phyloP scores from a whole-genome alignment of 768 basidiomycete species.

The Leucosporidium yakuticum region DNA sequence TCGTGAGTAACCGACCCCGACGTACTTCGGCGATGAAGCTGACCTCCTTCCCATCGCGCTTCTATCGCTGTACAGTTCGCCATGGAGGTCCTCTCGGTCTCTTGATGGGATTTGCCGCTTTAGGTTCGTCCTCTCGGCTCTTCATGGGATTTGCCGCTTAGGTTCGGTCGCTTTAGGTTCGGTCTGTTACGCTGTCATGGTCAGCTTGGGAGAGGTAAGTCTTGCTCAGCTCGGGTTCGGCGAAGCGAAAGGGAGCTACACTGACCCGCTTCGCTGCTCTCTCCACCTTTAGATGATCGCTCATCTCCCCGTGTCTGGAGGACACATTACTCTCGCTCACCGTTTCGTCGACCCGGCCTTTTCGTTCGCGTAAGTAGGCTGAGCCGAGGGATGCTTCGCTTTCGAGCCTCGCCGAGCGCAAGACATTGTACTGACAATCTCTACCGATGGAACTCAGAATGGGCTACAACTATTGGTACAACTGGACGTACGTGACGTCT shows the following conservation, averaged over 20 bases:
- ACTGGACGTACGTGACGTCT: conserved; percentile 38
- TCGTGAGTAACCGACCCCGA: not conserved
- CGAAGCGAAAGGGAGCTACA: not conserved
- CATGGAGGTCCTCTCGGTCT: conserved; percentile 38
- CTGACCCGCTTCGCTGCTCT: not conserved
- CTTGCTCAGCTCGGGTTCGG: not conserved
- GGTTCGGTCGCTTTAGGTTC: conserved; percentile 32
- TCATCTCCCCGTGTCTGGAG: conserved; percentile 29
- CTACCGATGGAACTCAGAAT: not conserved
- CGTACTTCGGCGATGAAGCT: not conserved
- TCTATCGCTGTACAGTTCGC: conserved; percentile 1
- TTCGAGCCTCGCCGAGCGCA: not conserved
- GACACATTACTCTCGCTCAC: conserved; percentile 38
- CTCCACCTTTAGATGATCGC: conserved; percentile 29
- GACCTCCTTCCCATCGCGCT: not conserved
- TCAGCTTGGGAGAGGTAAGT: not conserved
- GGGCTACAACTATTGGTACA: not conserved
- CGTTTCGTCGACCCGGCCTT: conserved; percentile 38
- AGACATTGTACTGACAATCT: not conserved
- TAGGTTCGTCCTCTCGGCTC: not conserved
- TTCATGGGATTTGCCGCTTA: conserved; percentile 32
- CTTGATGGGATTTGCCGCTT: conserved; percentile 12
- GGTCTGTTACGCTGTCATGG: conserved; percentile 27
- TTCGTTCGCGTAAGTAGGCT: conserved; percentile 29
- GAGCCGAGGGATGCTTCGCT: conserved; percentile 46